These are phyloP conservation scores for Prunus armeniaca DNA, from an alignment of 306 rosid genomes.

Conservation along the genomic window DNA sequence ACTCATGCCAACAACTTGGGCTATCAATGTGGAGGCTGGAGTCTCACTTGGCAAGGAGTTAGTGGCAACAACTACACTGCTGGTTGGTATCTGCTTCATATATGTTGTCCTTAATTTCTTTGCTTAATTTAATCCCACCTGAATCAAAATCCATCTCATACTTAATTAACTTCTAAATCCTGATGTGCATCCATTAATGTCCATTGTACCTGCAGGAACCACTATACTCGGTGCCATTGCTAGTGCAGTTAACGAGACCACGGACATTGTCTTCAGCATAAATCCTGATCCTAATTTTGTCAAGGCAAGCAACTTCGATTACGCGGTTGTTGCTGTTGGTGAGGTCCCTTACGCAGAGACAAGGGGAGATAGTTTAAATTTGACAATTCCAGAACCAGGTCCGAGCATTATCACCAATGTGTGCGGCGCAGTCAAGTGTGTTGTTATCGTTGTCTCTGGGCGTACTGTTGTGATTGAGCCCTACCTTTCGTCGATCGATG, in stretches of 20 bases:
- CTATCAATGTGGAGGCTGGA: background rate
- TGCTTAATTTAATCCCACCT: too few species aligned
- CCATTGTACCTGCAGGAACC: background rate
- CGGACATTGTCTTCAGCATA: background rate
- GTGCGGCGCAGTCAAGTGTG: conserved; percentile 35
- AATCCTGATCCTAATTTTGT: background rate
- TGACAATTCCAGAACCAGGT: background rate
- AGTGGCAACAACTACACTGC: background rate
- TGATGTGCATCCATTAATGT: too few species aligned
- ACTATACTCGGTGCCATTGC: background rate
- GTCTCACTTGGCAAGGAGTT: background rate
- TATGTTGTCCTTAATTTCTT: too few species aligned
- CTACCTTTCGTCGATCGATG: conserved; percentile 54
- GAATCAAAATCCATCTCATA: too few species aligned
- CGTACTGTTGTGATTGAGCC: conserved; percentile 85
- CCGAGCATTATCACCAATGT: background rate
- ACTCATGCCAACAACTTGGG: background rate
- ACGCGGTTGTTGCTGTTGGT: background rate
- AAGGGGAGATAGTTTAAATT: background rate
- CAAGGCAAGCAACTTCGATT: background rate
- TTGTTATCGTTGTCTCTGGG: conserved; percentile 67
- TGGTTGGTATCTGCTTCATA: background rate
- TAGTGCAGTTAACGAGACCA: background rate
- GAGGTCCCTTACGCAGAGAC: conserved; percentile 5
- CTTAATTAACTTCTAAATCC: too few species aligned